Conservation (phyloP, 2,329 filamentous ascomycete genomes). For the Fusarium sarcochroum region DNA sequence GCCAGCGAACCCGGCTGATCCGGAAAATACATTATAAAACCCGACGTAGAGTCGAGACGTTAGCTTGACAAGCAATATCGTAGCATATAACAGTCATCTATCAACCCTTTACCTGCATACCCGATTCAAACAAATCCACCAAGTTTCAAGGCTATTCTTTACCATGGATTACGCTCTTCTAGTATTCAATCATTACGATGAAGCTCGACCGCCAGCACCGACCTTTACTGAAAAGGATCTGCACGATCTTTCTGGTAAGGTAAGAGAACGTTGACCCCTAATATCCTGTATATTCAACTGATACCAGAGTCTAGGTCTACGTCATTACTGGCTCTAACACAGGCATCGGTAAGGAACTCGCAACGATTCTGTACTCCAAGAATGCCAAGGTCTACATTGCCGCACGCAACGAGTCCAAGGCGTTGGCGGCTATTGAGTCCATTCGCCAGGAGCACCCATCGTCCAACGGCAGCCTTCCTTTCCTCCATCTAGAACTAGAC, state of each 20-base stretch:
- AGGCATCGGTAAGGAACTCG: conserved; percentile 64
- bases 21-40: too few species aligned
- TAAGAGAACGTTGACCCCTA: background rate
- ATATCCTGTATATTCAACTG: background rate
- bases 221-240: conserved; percentile 3
- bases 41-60: too few species aligned
- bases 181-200: too few species aligned
- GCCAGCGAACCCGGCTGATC: too few species aligned
- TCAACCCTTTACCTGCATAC: too few species aligned
- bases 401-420: conserved; percentile 59
- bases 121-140: too few species aligned
- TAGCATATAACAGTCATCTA: too few species aligned
- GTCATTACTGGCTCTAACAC: conserved; percentile 61
- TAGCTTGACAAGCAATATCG: too few species aligned
- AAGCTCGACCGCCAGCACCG: background rate
- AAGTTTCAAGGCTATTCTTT: too few species aligned
- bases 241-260: background rate
- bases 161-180: too few species aligned
- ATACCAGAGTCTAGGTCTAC: conserved; percentile 54
- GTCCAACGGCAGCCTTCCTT: conserved; percentile 54
- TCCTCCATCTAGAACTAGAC: conserved; percentile 56
- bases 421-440: conserved; percentile 56
- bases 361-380: conserved; percentile 64
- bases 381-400: conserved; percentile 68
- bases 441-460: conserved; percentile 53